These are phyloP conservation scores for Saccharomycopsis synnaedendra DNA, from an alignment of 805 yeast species.

Conservation along the genomic window DNA sequence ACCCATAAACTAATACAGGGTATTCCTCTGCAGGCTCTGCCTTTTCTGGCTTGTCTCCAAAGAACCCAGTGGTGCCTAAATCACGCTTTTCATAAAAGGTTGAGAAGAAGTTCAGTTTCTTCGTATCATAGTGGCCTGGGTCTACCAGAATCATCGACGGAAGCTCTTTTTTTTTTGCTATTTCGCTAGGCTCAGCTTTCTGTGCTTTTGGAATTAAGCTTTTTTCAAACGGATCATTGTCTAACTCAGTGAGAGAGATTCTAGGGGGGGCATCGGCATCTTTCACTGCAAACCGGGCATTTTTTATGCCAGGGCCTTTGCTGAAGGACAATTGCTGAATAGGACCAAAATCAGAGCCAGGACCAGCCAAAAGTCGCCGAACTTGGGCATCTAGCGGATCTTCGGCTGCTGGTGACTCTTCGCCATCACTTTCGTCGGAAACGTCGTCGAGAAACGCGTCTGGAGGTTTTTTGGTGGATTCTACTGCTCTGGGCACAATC, in stretches of 20 bases:
- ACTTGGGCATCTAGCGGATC: conserved; percentile 12
- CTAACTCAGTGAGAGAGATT: conserved; percentile 6
- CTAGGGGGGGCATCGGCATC: conserved; percentile 15
- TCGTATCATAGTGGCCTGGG: not conserved
- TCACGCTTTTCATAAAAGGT: too few species aligned
- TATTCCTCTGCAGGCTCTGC: conserved; percentile 27
- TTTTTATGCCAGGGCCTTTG: conserved; percentile 1
- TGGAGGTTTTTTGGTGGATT: not conserved
- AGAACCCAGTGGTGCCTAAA: too few species aligned
- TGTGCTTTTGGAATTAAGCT: too few species aligned
- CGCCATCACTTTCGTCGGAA: not conserved
- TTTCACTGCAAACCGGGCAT: conserved; percentile 5
- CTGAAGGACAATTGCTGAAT: conserved; percentile 13
- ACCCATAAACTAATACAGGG: conserved; percentile 81
- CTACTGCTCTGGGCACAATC: conserved; percentile 9
- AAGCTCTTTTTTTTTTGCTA: too few species aligned
- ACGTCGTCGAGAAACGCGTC: conserved; percentile 4
- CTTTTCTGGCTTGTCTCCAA: too few species aligned
- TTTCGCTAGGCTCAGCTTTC: too few species aligned
- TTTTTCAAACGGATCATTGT: not conserved
- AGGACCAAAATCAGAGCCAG: conserved; percentile 10
- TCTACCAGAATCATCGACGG: not conserved
- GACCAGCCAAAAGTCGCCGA: conserved; percentile 9
- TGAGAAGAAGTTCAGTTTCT: not conserved
- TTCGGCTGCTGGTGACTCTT: not conserved